These are phyloP conservation scores for Nakazawaea peltata DNA, from an alignment of 805 yeast genomes.

Conservation along the genomic window DNA sequence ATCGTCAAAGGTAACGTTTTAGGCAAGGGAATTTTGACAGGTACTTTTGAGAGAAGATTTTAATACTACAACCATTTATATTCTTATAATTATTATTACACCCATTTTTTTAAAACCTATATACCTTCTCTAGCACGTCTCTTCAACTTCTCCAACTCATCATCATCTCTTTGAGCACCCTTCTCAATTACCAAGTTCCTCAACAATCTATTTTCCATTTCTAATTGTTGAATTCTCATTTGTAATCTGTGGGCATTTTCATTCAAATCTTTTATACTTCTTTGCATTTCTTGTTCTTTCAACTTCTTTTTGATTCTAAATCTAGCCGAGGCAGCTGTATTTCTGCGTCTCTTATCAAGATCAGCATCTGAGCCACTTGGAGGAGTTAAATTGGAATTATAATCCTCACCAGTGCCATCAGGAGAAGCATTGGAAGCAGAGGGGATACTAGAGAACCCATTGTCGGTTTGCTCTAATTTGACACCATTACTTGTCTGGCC, in stretches of 20 bases:
- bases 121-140: conserved; percentile 29
- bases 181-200: conserved; percentile 80
- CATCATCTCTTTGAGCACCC: conserved; percentile 47
- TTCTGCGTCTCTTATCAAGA: conserved; percentile 73
- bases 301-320: conserved; percentile 87
- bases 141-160: conserved; percentile 44
- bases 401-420: background rate
- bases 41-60: conserved; percentile 6
- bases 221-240: conserved; percentile 69
- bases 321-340: conserved; percentile 92
- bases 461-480: background rate
- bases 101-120: background rate
- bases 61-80: too few species aligned
- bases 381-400: background rate
- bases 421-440: background rate
- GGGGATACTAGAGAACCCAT: too few species aligned
- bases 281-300: conserved; percentile 88
- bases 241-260: conserved; percentile 62
- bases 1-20: conserved; percentile 5
- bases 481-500: background rate
- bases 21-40: conserved; percentile 5
- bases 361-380: conserved; percentile 30
- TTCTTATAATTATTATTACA: too few species aligned
- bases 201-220: conserved; percentile 87
- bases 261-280: conserved; percentile 61